These are phyloP conservation scores for Penicillium aurantiogriseum DNA, from an alignment of 2,329 filamentous ascomycete genomes.

Conservation along the genomic window DNA sequence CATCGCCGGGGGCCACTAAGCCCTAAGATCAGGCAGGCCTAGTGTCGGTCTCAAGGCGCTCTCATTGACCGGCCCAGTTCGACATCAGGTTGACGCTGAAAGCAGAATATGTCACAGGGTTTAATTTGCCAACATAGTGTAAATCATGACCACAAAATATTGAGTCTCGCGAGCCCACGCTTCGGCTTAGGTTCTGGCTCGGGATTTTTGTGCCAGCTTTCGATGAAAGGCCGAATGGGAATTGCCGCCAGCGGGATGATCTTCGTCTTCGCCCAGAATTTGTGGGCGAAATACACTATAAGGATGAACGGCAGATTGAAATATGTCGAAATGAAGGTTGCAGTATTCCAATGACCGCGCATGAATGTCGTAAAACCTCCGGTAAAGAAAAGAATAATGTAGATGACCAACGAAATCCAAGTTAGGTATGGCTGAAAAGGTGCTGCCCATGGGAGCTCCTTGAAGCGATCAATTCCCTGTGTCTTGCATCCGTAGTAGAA, in stretches of 20 bases:
- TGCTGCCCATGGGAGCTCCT: constrained; percentile 50
- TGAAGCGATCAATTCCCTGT: constrained; percentile 38
- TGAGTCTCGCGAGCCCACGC: constrained; percentile 21
- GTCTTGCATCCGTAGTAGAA: constrained; percentile 49
- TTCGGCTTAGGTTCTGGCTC: constrained; percentile 27
- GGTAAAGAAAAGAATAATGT: constrained; percentile 62
- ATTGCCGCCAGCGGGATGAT: constrained; percentile 35
- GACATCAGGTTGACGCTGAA: background rate
- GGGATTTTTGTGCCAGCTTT: constrained; percentile 28
- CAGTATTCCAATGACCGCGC: constrained; percentile 45
- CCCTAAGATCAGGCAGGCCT: background rate
- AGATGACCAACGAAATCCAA: constrained; percentile 56
- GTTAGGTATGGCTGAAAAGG: constrained; percentile 59
- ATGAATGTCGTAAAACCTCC: constrained; percentile 60
- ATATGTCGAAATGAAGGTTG: constrained; percentile 61
- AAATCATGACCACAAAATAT: constrained; percentile 29
- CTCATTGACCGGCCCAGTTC: background rate
- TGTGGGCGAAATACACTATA: constrained; percentile 47
- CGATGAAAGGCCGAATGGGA: constrained; percentile 37
- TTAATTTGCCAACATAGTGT: background rate
- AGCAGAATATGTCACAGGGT: background rate
- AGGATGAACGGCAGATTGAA: constrained; percentile 60
- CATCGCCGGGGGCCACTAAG: background rate
- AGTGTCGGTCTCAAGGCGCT: background rate
- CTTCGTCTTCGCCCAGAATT: constrained; percentile 36